Evolutionary conservation across 1,284 basidiomycete genomes (phyloP), one percentile per base, ranked within the genome.

Genomic region (Fomes fomentarius): DNA sequence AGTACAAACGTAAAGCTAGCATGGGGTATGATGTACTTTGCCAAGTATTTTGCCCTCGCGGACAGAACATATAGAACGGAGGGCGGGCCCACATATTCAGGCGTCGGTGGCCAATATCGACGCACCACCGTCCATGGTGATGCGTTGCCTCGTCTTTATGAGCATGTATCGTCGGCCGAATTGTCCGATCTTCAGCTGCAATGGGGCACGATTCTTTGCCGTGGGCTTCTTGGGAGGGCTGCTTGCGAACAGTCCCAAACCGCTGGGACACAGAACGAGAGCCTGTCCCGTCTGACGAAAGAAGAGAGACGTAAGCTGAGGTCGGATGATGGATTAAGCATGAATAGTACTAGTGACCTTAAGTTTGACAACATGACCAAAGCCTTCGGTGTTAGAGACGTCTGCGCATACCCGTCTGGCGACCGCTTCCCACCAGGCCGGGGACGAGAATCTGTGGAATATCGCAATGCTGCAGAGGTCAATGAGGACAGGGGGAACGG

Each of bases 371-470:
- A 90, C 80, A 44, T 80, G 75, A 57, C 88, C 83, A 56, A 90
- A 89, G 1, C 74, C 75, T 4, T 73, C 38, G 2, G 21, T 66
- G 0, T 77, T 22, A 12, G 21, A 76, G 47, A 87, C 75, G 57
- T 86, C 78, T 0, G 84, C 83, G 0, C 85, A 82, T 3, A 89
- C 82, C 60, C 89, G 88, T 34, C 83, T 79, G 1, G 76, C 71
- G 0, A 91, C 67, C 58, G 89, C 87, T 0, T 83, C 75, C 80
- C 84, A 87, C 88, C 88, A 90, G 1, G 83, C 74, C 0, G 85
- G 84, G 0, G 87, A 89, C 1, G 86, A 87, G 68, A 91, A 91
- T 0, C 87, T 76, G 58, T 90, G 89, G 8, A 89, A 62, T 11
- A 91, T 79, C 0, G 82, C 72, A 0, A 89, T 73, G 0, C 79